phyloP scores from a whole-genome alignment of 306 rosid species.

The Sicyos edulis region DNA sequence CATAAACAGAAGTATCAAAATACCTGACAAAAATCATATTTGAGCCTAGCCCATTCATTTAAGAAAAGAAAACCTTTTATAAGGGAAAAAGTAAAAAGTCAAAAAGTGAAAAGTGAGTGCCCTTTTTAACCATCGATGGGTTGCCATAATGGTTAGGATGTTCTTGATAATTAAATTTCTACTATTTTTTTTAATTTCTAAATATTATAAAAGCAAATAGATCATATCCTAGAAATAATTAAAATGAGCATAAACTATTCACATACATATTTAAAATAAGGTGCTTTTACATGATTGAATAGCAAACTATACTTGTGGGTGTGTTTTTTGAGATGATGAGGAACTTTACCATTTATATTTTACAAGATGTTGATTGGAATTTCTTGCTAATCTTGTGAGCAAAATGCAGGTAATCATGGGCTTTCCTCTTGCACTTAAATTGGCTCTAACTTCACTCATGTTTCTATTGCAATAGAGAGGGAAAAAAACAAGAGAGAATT shows the following conservation, averaged over 20 bases:
- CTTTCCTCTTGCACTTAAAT: slow-evolving; percentile 34
- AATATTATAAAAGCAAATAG: no score
- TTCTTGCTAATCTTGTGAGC: slow-evolving; percentile 25
- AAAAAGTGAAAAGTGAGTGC: background rate
- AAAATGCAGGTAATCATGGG: slow-evolving; percentile 63
- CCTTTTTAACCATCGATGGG: no score
- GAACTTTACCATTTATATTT: slow-evolving; percentile 23
- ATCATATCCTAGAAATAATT: no score
- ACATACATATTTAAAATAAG: no score
- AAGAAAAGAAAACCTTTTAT: background rate
- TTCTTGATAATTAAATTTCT: no score
- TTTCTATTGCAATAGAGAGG: slow-evolving; percentile 36
- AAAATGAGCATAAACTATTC: no score
- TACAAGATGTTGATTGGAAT: slow-evolving; percentile 9
- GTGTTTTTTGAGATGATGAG: background rate
- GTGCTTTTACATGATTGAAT: background rate
- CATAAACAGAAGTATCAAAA: background rate
- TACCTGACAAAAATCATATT: background rate
- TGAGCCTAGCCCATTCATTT: background rate
- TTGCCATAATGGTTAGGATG: no score
- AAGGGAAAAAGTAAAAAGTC: background rate
- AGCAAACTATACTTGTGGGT: background rate
- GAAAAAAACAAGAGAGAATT: background rate
- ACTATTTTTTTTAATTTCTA: no score
- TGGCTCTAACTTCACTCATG: slow-evolving; percentile 37